Evolutionary conservation across 1,284 basidiomycete genomes (phyloP).

Genomic region (Cystobasidium pallidum): DNA sequence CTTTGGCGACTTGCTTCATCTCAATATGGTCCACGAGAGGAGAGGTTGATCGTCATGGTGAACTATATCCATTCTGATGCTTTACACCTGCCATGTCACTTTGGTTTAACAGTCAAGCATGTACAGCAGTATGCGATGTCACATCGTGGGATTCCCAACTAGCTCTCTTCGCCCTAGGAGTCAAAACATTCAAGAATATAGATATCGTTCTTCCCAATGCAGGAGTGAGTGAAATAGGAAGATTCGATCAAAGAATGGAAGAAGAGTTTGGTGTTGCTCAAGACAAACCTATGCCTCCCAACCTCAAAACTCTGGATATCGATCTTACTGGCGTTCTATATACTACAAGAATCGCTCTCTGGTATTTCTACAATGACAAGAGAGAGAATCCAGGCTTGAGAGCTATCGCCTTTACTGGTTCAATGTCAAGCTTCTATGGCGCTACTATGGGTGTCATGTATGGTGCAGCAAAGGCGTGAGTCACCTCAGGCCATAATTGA

Average conservation of each 20-base stretch:
- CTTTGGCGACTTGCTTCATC: no score
- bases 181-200: conserved; percentile 61
- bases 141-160: conserved; percentile 64
- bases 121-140: conserved; percentile 62
- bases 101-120: conserved; percentile 59
- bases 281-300: conserved; percentile 59
- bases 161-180: conserved; percentile 62
- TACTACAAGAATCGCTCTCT: conserved; percentile 53
- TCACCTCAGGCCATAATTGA: no score
- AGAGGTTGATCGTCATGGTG: background rate
- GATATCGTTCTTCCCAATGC: conserved; percentile 65
- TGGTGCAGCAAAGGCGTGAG: conserved; percentile 40
- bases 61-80: background rate
- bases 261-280: conserved; percentile 32
- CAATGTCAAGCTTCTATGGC: conserved; percentile 55
- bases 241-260: conserved; percentile 52
- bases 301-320: conserved; percentile 61
- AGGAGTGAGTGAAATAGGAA: conserved; percentile 61
- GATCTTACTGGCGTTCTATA: conserved; percentile 64
- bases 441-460: conserved; percentile 43
- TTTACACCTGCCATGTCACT: background rate
- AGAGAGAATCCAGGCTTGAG: conserved; percentile 59
- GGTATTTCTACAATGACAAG: conserved; percentile 55
- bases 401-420: conserved; percentile 60
- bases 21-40: background rate